Evolutionary conservation across 176 grass and related monocot genomes (phyloP).

Genomic region (Cymbopogon citratus): DNA sequence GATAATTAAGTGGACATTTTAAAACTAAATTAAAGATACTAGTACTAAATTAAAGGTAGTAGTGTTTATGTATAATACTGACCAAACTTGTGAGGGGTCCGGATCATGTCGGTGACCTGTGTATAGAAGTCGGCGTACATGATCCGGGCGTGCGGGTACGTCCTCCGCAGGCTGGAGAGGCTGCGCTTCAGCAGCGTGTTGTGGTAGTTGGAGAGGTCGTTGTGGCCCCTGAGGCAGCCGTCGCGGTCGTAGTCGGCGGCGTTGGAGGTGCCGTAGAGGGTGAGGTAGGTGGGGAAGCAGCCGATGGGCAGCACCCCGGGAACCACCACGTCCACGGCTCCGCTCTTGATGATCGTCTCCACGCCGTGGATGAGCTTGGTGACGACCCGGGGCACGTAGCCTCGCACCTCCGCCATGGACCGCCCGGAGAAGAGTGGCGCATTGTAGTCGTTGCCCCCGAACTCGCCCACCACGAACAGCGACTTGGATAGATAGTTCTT

Average conservation of each 20-base stretch:
- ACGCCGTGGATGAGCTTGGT: conserved; percentile 39
- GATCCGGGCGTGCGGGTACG: conserved; percentile 43
- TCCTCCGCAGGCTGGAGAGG: conserved; percentile 37
- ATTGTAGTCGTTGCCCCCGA: conserved; percentile 76
- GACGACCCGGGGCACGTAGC: conserved; percentile 45
- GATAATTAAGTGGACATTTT: no score
- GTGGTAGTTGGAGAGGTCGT: conserved; percentile 54
- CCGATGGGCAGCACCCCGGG: conserved; percentile 57
- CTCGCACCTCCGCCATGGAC: conserved; percentile 36
- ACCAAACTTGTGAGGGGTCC: conserved; percentile 53
- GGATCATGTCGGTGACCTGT: conserved; percentile 39
- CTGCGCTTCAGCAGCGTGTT: conserved; percentile 40
- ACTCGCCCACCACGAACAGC: conserved; percentile 59
- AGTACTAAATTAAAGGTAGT: no score
- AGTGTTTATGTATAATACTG: not conserved
- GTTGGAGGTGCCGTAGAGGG: conserved; percentile 46
- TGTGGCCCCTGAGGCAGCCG: conserved; percentile 54
- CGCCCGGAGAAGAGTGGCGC: conserved; percentile 47
- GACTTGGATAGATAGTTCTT: conserved; percentile 50
- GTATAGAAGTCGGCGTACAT: conserved; percentile 66
- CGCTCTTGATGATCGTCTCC: conserved; percentile 30
- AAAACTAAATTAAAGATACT: no score
- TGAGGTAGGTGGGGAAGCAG: conserved; percentile 56
- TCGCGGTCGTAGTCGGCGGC: conserved; percentile 42
- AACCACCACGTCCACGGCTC: conserved; percentile 52